phyloP scores from a whole-genome alignment of 495 filamentous ascomycete species.

The Cenococcum geophilum region DNA sequence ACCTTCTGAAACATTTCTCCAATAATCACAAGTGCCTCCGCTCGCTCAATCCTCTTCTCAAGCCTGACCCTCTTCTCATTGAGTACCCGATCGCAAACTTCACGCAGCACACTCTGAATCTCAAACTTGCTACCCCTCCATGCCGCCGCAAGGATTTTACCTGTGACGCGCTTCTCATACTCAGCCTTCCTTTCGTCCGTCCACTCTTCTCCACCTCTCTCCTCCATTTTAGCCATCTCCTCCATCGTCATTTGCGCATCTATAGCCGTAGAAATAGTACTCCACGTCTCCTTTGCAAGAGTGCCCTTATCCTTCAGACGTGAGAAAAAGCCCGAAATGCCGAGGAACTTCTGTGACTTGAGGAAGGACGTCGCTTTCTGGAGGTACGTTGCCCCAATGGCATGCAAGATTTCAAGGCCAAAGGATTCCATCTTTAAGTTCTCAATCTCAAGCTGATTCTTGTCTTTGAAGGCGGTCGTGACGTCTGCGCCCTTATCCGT shows the following conservation, averaged over 20 bases:
- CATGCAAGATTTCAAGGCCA: conserved; percentile 92
- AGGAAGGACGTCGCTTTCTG: conserved; percentile 80
- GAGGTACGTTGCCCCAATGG: conserved; percentile 83
- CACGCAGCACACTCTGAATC: conserved; percentile 90
- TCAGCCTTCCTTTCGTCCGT: conserved; percentile 97
- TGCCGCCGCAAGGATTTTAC: conserved; percentile 96
- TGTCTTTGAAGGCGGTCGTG: conserved; percentile 82
- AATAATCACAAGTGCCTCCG: conserved; percentile 77
- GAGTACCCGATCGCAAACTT: conserved; percentile 62
- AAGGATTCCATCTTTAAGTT: conserved; percentile 99
- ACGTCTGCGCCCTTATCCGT: conserved; percentile 84
- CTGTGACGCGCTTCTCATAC: conserved; percentile 89
- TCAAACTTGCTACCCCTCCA: conserved; percentile 97
- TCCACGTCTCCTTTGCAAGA: conserved; percentile 96
- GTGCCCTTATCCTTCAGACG: conserved; percentile 95
- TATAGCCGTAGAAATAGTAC: conserved; percentile 93
- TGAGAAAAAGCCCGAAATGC: conserved; percentile 89
- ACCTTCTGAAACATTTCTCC: conserved; percentile 87
- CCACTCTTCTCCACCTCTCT: conserved; percentile 95
- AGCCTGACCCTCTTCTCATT: conserved; percentile 77
- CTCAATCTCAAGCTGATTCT: conserved; percentile 92
- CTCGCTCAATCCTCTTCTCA: conserved; percentile 81
- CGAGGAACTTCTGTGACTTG: conserved; percentile 93
- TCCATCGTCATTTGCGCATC: conserved; percentile 98
- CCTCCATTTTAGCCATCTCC: conserved; percentile 95